Evolutionary conservation across 441 rosid species (phyloP), one percentile per base, ranked within the genome.

Genomic region (Flueggea neowawraea): DNA sequence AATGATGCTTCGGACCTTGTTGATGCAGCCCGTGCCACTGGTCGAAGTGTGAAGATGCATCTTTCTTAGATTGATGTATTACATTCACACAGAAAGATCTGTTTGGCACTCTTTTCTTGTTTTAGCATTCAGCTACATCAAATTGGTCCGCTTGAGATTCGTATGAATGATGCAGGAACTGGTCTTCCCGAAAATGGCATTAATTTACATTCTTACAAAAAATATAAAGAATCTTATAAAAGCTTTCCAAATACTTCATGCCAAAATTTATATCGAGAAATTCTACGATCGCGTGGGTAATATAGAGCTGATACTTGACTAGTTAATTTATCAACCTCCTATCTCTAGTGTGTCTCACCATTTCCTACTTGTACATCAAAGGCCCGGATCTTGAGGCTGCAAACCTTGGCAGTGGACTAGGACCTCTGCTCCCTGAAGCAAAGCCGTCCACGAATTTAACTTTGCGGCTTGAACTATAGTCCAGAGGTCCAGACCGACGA

Each of bases 341-440:
- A 31, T 53, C 59, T 41, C n/a, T n/a, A n/a, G n/a, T n/a, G n/a
- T n/a, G n/a, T n/a, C n/a, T n/a, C n/a, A n/a, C n/a, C n/a, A 64
- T 61, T 78, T 16, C 87, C n/a, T n/a, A 91, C 78, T 95, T 95
- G 57, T 92, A 90, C 16, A 88, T 78, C 58, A 95, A 80, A 10
- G 99, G 99, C 59, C 99, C 97, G 9, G 98, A 95, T 67, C 99
- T 89, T 49, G 99, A 95, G 44, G 83, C 96, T 0, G 98, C 96
- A 76, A 92, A 95, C 80, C 96, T 80, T 6, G 97, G 98, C 64
- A 95, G 70, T 0, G 98, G 95, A 64, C 95, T 88, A 52, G 91
- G 98, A 72, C 97, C 97, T 14, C 78, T 82, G 79, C 91, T 81
- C 54, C 80, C 90, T 4, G 97, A 86, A 61, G 84, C 75, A 11